Percentiles rank a stretch among this genome's conserved stretches.
phyloP scores from a whole-genome alignment of 2,329 filamentous ascomycete species.

The Fusarium proliferatum region DNA sequence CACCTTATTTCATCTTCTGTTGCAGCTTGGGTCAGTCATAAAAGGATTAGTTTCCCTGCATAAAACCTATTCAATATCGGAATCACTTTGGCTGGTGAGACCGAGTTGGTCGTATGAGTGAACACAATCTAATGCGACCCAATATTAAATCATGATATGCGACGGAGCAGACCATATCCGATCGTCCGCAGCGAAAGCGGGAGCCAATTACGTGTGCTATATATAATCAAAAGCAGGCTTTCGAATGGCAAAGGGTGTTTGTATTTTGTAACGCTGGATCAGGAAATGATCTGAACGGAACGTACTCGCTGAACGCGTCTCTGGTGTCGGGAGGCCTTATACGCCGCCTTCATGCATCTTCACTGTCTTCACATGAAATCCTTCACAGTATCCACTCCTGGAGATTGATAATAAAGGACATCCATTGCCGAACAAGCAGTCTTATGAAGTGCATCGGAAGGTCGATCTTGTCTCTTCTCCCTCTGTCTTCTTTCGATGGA shows the following conservation, averaged over 20 bases:
- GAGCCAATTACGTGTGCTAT: no score
- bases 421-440: background rate
- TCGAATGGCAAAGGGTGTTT: rapidly evolving
- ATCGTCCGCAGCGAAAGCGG: background rate
- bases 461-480: background rate
- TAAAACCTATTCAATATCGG: no score
- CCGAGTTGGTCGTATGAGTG: no score
- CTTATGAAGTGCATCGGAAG: background rate
- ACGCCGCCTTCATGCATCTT: background rate
- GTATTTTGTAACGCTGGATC: background rate
- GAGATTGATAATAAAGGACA: background rate
- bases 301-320: no score
- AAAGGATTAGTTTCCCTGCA: no score
- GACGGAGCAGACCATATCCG: background rate
- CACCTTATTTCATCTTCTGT: background rate
- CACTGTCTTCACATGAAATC: background rate
- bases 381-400: no score
- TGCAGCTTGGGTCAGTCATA: no score
- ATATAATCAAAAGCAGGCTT: rapidly evolving
- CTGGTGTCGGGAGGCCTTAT: no score
- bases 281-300: background rate
- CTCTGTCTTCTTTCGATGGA: background rate
- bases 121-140: rapidly evolving
- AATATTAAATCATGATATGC: background rate
- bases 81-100: no score